A percentile compares a stretch with the other conserved stretches of the same genome.
Conservation (phyloP, 306 rosid species). For the Datisca glomerata region DNA sequence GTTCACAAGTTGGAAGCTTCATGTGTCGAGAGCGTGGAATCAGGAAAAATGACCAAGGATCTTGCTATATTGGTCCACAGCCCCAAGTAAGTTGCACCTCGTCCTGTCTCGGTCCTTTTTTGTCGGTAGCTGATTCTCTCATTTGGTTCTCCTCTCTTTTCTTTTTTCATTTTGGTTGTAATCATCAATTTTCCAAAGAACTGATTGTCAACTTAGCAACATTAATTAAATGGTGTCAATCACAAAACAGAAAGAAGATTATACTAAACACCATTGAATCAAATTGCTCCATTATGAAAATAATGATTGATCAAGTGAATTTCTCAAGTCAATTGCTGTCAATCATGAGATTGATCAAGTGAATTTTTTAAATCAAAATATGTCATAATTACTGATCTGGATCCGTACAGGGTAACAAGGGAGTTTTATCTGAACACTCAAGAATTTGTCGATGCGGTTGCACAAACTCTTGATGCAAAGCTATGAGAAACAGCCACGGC, state of each 20-base stretch:
- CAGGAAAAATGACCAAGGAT: constrained; percentile 96
- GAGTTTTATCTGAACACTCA: constrained; percentile 71
- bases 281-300: background rate
- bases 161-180: background rate
- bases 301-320: background rate
- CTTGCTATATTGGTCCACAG: constrained; percentile 85
- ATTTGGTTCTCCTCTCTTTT: background rate
- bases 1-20: constrained; percentile 78
- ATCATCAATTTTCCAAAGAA: background rate
- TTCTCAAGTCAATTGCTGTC: too few relatives aligned
- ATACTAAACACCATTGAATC: background rate
- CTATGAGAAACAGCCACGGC: constrained; percentile 30
- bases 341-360: background rate
- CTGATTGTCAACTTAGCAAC: background rate
- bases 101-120: background rate
- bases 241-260: too few relatives aligned
- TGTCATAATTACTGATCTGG: background rate
- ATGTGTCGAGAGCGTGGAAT: constrained; percentile 78
- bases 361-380: background rate
- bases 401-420: constrained; percentile 59
- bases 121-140: background rate
- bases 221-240: too few relatives aligned
- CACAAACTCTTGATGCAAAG: constrained; percentile 45
- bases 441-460: constrained; percentile 79
- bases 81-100: constrained; percentile 47